These are phyloP conservation scores for Crepidotus variabilis DNA, from an alignment of 768 basidiomycete species.

Conservation along the genomic window DNA sequence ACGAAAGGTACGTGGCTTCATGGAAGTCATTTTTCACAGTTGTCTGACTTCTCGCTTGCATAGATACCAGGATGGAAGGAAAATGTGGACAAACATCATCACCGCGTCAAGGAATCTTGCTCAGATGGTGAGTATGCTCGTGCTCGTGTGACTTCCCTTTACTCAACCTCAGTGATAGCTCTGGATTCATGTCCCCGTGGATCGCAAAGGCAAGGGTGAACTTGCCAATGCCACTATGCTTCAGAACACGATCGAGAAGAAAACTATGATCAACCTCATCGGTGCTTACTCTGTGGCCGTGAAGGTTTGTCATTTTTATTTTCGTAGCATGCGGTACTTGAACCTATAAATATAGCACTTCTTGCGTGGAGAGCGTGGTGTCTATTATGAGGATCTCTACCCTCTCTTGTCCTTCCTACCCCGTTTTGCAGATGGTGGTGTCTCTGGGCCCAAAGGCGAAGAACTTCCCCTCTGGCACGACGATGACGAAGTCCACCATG, in stretches of 20 bases:
- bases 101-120: conserved; percentile 57
- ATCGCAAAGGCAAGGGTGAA: conserved; percentile 28
- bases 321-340: neutral
- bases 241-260: conserved; percentile 66
- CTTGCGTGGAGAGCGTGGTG: conserved; percentile 64
- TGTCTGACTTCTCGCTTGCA: neutral
- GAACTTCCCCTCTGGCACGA: conserved; percentile 61
- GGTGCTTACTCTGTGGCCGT: conserved; percentile 62
- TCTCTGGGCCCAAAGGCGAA: conserved; percentile 30
- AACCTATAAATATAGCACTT: conserved; percentile 40
- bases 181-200: conserved; percentile 55
- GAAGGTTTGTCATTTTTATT: conserved; percentile 38
- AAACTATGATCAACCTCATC: conserved; percentile 69
- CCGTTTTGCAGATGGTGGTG: conserved; percentile 40
- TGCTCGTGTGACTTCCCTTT: neutral
- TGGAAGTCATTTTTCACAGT: neutral
- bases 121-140: conserved; percentile 19
- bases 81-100: conserved; percentile 64
- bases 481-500: conserved; percentile 19
- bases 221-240: conserved; percentile 22
- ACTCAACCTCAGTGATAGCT: conserved; percentile 27
- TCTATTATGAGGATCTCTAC: conserved; percentile 77
- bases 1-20: conserved; percentile 42
- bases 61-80: conserved; percentile 67
- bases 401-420: conserved; percentile 68